phyloP scores from a whole-genome alignment of 2,329 filamentous ascomycete genomes.

The Diaporthe citri region DNA sequence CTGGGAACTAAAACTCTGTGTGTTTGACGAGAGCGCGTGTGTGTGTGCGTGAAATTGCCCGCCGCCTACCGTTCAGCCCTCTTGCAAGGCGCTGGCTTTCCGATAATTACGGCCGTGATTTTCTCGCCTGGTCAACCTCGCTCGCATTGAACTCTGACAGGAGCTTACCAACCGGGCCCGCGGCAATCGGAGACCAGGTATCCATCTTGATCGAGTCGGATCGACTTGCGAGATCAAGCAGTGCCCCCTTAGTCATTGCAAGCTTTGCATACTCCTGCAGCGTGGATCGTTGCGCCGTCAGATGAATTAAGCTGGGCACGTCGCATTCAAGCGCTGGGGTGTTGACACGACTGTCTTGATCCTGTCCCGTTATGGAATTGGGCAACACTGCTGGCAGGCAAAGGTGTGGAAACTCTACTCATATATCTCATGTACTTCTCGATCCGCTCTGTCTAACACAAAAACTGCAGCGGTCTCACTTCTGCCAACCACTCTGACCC shows the following conservation, averaged over 20 bases:
- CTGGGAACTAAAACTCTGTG: constrained; percentile 5
- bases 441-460: constrained; percentile 26
- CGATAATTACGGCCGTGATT: neutral
- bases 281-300: constrained; percentile 37
- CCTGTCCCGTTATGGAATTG: constrained; percentile 55
- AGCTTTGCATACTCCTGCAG: constrained; percentile 25
- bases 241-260: constrained; percentile 33
- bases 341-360: constrained; percentile 42
- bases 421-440: constrained; percentile 29
- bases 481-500: constrained; percentile 47
- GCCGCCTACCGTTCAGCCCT: neutral
- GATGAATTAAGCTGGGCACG: constrained; percentile 42
- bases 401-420: constrained; percentile 49
- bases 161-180: constrained; percentile 21
- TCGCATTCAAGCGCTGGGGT: constrained; percentile 41
- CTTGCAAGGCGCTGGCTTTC: neutral
- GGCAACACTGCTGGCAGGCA: constrained; percentile 53
- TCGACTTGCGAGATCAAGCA: constrained; percentile 20
- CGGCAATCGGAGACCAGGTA: constrained; percentile 18
- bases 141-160: constrained; percentile 22
- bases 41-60: constrained; percentile 12
- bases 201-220: constrained; percentile 23
- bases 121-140: constrained; percentile 22
- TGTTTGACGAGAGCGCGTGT: constrained; percentile 4
- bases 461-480: constrained; percentile 46